Base-by-base conservation (phyloP, 495 filamentous ascomycete species). In the Hyaloscypha finlandica region DNA sequence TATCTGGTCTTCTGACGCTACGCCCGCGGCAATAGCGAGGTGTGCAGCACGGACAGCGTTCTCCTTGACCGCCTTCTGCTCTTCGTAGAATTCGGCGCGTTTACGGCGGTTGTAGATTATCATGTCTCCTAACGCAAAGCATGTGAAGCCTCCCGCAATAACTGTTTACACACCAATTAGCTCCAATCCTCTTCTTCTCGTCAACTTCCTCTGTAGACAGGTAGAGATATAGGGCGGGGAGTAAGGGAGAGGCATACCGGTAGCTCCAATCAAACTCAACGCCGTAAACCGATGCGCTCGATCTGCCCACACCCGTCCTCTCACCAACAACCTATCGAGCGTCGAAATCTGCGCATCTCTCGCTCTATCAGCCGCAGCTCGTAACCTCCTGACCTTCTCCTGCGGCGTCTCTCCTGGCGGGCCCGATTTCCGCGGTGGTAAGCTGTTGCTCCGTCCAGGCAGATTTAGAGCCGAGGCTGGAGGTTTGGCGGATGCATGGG, bases 111-210 rank as follows among this genome's bases (percentile, higher is more conserved):
- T 97, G 80, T 94, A 91, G 53, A 92, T 76, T 33, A 95, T 86
- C 86, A 99, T 91, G 77, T 97, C 94, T 73, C 85, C 84, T 61
- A 93, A 83, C 8, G 94, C 90, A 80, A 93, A 95, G 64, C 88
- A 82, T 25, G 91, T 92, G 45, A 94, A 84, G 61, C 88, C 84
- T 69, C 84, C 87, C 68, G 88, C 86, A 70, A 97, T 74, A 61
- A 88, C 93, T 94, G 67, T 30, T 4, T 62, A 20, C 5, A 58
- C 25, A 20, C 53, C 56, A 68, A 66, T 74, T 67, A 70, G 68
- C 51, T 25, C 55, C 45, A 32, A 48, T 58, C 63, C 59, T 53
- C 8, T 20, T n/a, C 19, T 20, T 11, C 6, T 42, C 37, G 25
- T 54, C 29, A 52, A 35, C 22, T 64, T n/a, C 32, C 6, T 31